phyloP scores from a whole-genome alignment of 306 rosid species.

The Dicorynia guianensis region DNA sequence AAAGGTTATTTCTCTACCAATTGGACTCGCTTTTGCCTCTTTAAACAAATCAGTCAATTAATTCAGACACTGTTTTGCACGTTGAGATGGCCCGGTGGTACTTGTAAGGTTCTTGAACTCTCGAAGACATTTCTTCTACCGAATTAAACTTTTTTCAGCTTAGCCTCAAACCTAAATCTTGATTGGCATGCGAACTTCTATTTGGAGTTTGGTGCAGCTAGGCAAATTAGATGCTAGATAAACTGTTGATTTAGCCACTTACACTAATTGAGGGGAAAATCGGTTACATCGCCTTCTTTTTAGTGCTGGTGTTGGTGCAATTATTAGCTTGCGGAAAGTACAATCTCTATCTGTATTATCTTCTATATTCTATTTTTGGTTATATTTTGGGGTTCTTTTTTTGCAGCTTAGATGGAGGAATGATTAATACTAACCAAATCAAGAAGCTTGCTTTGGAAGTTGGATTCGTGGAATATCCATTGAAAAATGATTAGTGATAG shows the following conservation, averaged over 20 bases:
- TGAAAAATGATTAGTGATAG: conserved; percentile 24
- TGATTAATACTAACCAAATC: conserved; percentile 41
- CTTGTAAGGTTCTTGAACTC: not conserved
- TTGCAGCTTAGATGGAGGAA: conserved; percentile 19
- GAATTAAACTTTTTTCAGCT: not conserved
- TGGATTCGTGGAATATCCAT: conserved; percentile 25
- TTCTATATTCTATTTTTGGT: conserved; percentile 17
- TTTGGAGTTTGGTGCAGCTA: not conserved
- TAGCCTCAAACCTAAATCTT: not conserved
- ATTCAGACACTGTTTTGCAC: conserved; percentile 10
- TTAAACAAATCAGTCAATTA: not conserved
- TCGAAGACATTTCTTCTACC: conserved; percentile 3
- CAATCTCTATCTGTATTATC: not conserved
- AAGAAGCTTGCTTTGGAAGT: conserved; percentile 36
- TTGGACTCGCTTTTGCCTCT: conserved; percentile 5
- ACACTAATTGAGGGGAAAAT: not conserved
- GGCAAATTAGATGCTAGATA: not conserved
- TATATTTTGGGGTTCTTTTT: conserved; percentile 31
- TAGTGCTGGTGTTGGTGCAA: conserved; percentile 8
- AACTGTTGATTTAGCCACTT: not conserved
- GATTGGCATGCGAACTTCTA: not conserved
- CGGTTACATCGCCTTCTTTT: not conserved
- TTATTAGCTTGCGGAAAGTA: conserved; percentile 23
- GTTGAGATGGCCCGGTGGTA: conserved; percentile 29
- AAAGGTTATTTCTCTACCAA: not conserved